Conservation (phyloP, 192 early-diverging fungal genomes). For the Backusella tarrabulga region DNA sequence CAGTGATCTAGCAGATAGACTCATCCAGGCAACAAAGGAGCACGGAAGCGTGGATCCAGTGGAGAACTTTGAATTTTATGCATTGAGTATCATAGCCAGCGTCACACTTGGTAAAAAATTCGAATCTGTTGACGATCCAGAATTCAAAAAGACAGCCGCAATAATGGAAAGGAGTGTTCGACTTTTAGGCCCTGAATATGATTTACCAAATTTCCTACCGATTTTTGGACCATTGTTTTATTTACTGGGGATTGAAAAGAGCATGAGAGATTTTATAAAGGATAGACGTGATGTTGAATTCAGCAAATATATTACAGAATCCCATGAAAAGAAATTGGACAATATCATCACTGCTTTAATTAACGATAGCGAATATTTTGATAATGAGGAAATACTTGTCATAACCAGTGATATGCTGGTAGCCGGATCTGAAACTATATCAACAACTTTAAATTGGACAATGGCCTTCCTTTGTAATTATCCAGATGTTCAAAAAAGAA, state of each 20-base stretch:
- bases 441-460: background rate
- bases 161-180: background rate
- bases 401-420: background rate
- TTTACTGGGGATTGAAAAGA: background rate
- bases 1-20: background rate
- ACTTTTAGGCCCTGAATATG: background rate
- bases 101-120: background rate
- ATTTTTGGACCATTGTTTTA: background rate
- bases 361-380: background rate
- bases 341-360: background rate
- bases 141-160: background rate
- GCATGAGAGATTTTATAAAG: background rate
- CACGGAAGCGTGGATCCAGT: background rate
- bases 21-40: background rate
- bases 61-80: background rate
- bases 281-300: background rate
- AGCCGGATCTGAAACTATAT: conserved; percentile 6
- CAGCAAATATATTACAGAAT: background rate
- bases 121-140: background rate
- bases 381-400: background rate
- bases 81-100: background rate
- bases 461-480: background rate
- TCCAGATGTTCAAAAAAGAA: conserved; percentile 1
- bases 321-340: background rate
- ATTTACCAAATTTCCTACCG: background rate